These are phyloP conservation scores for Mycena pura DNA, from an alignment of 768 basidiomycete species.

Conservation along the genomic window DNA sequence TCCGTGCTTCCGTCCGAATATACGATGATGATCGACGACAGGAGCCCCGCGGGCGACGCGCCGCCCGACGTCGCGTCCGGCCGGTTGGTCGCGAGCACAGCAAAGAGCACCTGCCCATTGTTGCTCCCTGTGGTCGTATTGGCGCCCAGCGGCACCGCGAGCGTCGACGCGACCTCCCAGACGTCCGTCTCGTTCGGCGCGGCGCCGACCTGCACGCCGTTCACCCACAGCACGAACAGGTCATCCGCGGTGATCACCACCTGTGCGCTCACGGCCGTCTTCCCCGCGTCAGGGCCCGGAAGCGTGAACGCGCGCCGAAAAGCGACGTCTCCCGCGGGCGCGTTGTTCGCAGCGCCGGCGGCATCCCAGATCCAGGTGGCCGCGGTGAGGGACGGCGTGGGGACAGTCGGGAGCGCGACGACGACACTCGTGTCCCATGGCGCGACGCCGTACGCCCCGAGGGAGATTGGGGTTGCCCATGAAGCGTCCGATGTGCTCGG, in stretches of 20 bases:
- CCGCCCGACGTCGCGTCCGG: conserved; percentile 29
- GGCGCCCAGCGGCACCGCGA: conserved; percentile 16
- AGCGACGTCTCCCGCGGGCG: conserved; percentile 32
- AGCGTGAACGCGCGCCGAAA: conserved; percentile 36
- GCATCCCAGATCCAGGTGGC: conserved; percentile 38
- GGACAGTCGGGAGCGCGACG: conserved; percentile 23
- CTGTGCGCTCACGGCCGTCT: conserved; percentile 27
- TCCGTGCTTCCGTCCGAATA: conserved; percentile 32
- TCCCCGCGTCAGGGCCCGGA: conserved; percentile 22
- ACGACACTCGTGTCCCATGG: conserved; percentile 35
- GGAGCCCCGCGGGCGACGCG: conserved; percentile 31
- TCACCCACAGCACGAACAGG: conserved; percentile 35
- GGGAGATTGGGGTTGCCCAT: conserved; percentile 28
- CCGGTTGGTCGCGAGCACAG: conserved; percentile 30
- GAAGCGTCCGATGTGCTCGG: conserved; percentile 28
- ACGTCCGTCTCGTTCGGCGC: conserved; percentile 29
- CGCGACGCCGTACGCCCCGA: conserved; percentile 34
- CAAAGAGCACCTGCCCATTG: too few relatives aligned
- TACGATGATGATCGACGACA: conserved; percentile 29
- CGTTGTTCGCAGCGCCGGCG: conserved; percentile 19
- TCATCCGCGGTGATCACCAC: conserved; percentile 39
- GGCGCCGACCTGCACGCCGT: conserved; percentile 32
- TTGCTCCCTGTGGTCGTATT: not conserved
- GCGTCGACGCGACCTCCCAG: conserved; percentile 31
- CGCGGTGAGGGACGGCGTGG: conserved; percentile 22